Conservation (phyloP, 2,329 filamentous ascomycete species). For the Xylariaceae sp. region DNA sequence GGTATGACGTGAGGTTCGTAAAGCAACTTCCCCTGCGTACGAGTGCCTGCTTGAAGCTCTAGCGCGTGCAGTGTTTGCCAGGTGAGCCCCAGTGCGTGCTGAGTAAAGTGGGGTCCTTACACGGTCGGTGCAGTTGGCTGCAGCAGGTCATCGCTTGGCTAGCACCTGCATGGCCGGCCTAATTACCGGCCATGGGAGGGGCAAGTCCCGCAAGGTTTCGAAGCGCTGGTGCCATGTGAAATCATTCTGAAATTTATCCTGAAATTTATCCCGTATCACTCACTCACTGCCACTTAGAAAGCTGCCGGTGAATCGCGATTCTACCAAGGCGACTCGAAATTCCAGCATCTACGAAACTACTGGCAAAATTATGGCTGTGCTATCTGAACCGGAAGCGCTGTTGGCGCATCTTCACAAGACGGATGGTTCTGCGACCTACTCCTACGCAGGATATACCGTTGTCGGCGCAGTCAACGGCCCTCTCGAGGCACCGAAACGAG, state of each 20-base stretch:
- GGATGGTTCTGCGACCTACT: conserved; percentile 76
- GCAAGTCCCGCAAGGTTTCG: neutral
- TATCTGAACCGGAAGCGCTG: conserved; percentile 45
- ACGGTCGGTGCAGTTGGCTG: neutral
- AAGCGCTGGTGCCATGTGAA: neutral
- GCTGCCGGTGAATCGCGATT: neutral
- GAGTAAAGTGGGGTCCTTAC: neutral
- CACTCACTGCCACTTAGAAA: neutral
- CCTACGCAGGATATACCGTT: conserved; percentile 70
- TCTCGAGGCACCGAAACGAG: conserved; percentile 79
- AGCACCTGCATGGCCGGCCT: neutral
- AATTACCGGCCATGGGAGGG: neutral
- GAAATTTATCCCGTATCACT: too few relatives aligned
- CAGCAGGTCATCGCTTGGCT: neutral
- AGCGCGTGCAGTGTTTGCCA: neutral
- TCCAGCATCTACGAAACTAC: neutral
- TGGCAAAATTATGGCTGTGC: conserved; percentile 39
- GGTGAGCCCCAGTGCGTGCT: neutral
- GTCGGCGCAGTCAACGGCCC: conserved; percentile 88
- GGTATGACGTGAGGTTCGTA: neutral
- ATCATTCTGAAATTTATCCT: neutral
- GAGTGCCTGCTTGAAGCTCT: too few relatives aligned
- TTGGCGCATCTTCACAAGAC: conserved; percentile 61
- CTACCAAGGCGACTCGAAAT: neutral
- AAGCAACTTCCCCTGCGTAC: too few relatives aligned